Evolutionary conservation across 2,329 filamentous ascomycete species (phyloP), one percentile per base, ranked within the genome.

Genomic region (Colletotrichum lentis): DNA sequence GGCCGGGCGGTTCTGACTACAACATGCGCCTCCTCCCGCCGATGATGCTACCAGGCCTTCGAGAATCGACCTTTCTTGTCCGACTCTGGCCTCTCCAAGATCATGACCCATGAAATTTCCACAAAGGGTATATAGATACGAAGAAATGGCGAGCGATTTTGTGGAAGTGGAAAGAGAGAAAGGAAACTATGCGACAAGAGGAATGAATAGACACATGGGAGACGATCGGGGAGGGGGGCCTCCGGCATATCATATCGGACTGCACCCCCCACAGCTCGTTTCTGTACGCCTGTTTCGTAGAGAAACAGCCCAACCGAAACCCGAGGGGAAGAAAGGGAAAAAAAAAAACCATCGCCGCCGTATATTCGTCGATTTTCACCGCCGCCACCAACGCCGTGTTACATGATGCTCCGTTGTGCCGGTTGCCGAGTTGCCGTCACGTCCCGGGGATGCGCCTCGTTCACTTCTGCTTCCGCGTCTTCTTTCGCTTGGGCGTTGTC

Each of bases 121-220:
- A 64, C 54, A 39, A 41, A 65, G 65, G 62, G 65, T 64, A 63
- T 64, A 68, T 59, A 68, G 62, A 60, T 65, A 50, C 55, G 62
- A 68, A 60, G 49, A 64, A 68, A 60, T 14, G 31, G 22, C 22
- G 54, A 54, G 31, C 46, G 18, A 49, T 58, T 55, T 55, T 16
- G 53, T 35, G 37, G 16, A 59, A 31, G 43, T 35, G 22, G 35
- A 24, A n/a, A 37, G 7, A 31, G 24, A 44, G 47, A 49, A 53
- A 31, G 10, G 20, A 22, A 58, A 20, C 55, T 41, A 20, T 54
- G 20, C 46, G 20, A 55, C 37, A 57, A 64, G 20, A 64, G 27
- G 27, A 55, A 41, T 31, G 16, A 52, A 49, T 24, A 35, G 55
- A 53, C 52, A 57, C 12, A n/a, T 2, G 24, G 27, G 43, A 16